Evolutionary conservation across 352 stramenopile species (phyloP).

Genomic region (Globisporangium nodosum): DNA sequence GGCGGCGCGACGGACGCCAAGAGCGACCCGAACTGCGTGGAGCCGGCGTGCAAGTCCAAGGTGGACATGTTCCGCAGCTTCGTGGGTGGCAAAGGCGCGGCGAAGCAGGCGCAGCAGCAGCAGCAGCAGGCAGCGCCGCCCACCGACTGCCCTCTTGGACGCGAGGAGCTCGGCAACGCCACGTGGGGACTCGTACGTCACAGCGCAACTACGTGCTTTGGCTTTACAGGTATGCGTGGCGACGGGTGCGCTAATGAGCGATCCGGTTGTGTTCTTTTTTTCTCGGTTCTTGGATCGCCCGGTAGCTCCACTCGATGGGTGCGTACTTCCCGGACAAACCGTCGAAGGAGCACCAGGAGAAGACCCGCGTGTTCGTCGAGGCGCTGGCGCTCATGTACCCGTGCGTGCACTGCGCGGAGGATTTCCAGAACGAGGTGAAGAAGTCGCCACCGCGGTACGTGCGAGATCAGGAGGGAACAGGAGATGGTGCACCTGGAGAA

Average conservation of each 20-base stretch:
- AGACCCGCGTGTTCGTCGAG: conserved; percentile 88
- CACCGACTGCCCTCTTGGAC: conserved; percentile 75
- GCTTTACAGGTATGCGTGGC: neutral
- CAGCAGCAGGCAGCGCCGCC: conserved; percentile 10
- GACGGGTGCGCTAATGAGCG: neutral
- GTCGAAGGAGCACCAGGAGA: conserved; percentile 83
- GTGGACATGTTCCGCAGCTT: conserved; percentile 81
- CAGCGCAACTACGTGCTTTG: neutral
- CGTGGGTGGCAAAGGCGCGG: conserved; percentile 34
- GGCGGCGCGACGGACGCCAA: conserved; percentile 30
- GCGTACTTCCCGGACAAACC: conserved; percentile 97
- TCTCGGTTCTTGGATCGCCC: neutral
- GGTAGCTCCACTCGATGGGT: conserved; percentile 90
- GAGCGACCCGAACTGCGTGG: conserved; percentile 79
- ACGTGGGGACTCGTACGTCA: conserved; percentile 83
- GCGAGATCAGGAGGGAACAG: too few relatives aligned
- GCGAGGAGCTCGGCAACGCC: conserved; percentile 79
- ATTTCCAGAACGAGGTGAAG: conserved; percentile 94
- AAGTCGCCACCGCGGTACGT: conserved; percentile 87
- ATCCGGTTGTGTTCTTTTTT: too few relatives aligned
- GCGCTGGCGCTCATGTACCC: conserved; percentile 91
- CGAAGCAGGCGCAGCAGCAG: conserved; percentile 1
- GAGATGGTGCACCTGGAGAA: too few relatives aligned
- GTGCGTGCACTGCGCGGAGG: conserved; percentile 91
- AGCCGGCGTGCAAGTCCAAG: conserved; percentile 83